phyloP scores from a whole-genome alignment of 2,329 filamentous ascomycete species.

The Fusarium clavum region DNA sequence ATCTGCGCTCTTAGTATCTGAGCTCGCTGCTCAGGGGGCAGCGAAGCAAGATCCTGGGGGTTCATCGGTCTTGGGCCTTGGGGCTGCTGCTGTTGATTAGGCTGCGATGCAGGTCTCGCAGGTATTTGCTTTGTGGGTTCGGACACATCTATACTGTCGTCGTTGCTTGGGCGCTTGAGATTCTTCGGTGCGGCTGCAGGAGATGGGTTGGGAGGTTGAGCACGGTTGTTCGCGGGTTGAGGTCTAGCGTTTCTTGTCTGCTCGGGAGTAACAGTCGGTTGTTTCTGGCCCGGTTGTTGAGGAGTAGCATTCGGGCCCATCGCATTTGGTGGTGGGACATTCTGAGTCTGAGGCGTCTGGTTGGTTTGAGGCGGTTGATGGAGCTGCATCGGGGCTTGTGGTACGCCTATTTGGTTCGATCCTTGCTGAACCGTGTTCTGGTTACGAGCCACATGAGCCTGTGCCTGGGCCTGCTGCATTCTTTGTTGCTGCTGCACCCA shows the following conservation, averaged over 20 bases:
- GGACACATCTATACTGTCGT: slow-evolving; percentile 55
- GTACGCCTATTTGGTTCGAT: slow-evolving; percentile 56
- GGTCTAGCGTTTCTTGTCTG: slow-evolving; percentile 44
- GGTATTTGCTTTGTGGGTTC: slow-evolving; percentile 37
- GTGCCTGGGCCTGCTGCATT: slow-evolving; percentile 50
- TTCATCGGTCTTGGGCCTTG: slow-evolving; percentile 43
- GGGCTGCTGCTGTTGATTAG: slow-evolving; percentile 34
- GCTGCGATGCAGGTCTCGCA: slow-evolving; percentile 44
- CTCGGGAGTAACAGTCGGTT: slow-evolving; percentile 45
- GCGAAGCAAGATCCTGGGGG: slow-evolving; percentile 52
- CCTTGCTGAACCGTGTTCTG: slow-evolving; percentile 49
- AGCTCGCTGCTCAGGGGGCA: slow-evolving; percentile 59
- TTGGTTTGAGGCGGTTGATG: slow-evolving; percentile 62
- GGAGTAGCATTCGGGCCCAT: slow-evolving; percentile 56
- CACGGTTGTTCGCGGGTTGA: slow-evolving; percentile 50
- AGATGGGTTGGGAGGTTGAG: slow-evolving; percentile 53
- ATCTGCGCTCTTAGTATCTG: slow-evolving; percentile 50
- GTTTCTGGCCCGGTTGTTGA: slow-evolving; percentile 48
- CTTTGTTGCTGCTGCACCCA: slow-evolving; percentile 53
- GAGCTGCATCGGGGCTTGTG: slow-evolving; percentile 64
- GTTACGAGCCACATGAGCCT: slow-evolving; percentile 49
- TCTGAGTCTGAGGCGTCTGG: slow-evolving; percentile 53
- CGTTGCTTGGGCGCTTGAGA: slow-evolving; percentile 63
- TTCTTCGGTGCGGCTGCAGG: slow-evolving; percentile 57
- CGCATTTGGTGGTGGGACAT: slow-evolving; percentile 54